Evolutionary conservation across 2,329 filamentous ascomycete genomes (phyloP), one percentile per base, ranked within the genome.

Genomic region (Colletotrichum shisoi): DNA sequence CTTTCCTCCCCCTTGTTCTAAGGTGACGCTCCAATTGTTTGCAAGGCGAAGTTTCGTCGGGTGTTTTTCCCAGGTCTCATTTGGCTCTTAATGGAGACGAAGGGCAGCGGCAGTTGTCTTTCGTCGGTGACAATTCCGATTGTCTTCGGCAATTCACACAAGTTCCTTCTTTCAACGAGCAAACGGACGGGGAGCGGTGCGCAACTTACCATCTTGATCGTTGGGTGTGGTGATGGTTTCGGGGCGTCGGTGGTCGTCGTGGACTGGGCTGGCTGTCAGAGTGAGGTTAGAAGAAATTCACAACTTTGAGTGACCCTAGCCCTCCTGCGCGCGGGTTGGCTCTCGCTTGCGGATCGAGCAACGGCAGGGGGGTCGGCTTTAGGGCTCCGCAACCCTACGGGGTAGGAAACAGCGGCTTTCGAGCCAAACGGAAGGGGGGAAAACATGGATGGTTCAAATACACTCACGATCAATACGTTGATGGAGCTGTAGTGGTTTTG

Each of bases 121-220:
- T 51, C 45, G 15, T 57, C 48, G 49, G 49, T 34, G n/a, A 34
- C 8, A n/a, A 21, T n/a, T 40, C 27, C 51, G 49, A 63, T 40
- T 31, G 31, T 7, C 31, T 44, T 24, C 17, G 31, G 15, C 31
- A 21, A 6, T 39, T 24, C 31, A 34, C 21, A 49, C 37, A 31
- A 15, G 51, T 21, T 58, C 31, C 48, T 59, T 27, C 34, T 37
- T 24, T 53, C 45, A 37, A 24, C 44, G 58, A 48, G 48, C 15
- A 24, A 49, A 54, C 27, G 69, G 71, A 66, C 68, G 69, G 72
- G 63, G 68, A 67, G 72, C 65, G 52, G 70, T 71, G 49, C 45
- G 54, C 61, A 61, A 83, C 81, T 80, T 81, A 87, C 84, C 84
- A 87, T 87, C 81, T 85, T 82, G 81, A 79, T 81, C 81, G 79